These are phyloP conservation scores for Lagenaria siceraria DNA, from an alignment of 306 rosid species.

Conservation along the genomic window DNA sequence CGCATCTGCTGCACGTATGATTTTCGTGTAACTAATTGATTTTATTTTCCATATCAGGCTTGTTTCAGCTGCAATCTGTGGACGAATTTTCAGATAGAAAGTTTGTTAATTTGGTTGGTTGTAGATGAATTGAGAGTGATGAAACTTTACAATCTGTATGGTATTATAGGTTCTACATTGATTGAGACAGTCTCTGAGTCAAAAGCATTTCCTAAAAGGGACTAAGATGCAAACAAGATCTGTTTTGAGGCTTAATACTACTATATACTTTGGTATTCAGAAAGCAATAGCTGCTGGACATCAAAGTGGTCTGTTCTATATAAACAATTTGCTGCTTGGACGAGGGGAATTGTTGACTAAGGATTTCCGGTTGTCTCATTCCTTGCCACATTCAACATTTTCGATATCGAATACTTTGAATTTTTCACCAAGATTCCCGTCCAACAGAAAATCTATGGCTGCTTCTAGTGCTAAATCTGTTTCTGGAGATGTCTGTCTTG, in stretches of 20 bases:
- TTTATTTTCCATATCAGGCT: constrained; percentile 24
- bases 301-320: constrained; percentile 15
- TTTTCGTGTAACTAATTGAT: neutral
- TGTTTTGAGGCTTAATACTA: constrained; percentile 40
- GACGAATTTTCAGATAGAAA: constrained; percentile 7
- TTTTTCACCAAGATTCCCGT: constrained; percentile 7
- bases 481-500: constrained; percentile 47
- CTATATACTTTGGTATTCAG: constrained; percentile 25
- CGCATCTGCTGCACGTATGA: neutral
- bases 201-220: constrained; percentile 20
- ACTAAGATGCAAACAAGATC: constrained; percentile 52
- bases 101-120: constrained; percentile 4
- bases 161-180: constrained; percentile 9
- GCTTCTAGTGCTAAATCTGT: constrained; percentile 54
- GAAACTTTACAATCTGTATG: constrained; percentile 16
- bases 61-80: constrained; percentile 11
- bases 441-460: constrained; percentile 39
- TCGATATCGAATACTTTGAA: constrained; percentile 5
- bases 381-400: constrained; percentile 24
- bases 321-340: constrained; percentile 14
- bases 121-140: constrained; percentile 25
- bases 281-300: constrained; percentile 19
- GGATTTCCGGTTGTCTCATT: constrained; percentile 19
- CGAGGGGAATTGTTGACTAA: constrained; percentile 21
- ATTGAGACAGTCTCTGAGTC: constrained; percentile 12